These are phyloP conservation scores for Ceratorhiza oryzae-sativae DNA, from an alignment of 1,284 basidiomycete species.

Conservation along the genomic window DNA sequence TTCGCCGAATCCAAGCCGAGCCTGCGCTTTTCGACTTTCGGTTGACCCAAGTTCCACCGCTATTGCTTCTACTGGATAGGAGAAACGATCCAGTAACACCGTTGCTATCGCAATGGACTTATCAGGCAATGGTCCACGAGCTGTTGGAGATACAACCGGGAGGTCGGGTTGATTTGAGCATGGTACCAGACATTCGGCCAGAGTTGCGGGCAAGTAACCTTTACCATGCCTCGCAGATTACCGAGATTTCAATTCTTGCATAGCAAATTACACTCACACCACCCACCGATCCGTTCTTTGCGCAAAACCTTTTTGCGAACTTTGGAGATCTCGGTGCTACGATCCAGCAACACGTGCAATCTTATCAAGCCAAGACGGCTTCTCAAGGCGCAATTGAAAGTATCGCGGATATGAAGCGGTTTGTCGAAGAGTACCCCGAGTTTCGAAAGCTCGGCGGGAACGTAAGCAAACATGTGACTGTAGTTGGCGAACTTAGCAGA, in stretches of 20 bases:
- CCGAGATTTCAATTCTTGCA: slow-evolving; percentile 29
- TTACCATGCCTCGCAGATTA: slow-evolving; percentile 1
- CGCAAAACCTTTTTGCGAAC: slow-evolving; percentile 88
- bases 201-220: slow-evolving; percentile 76
- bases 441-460: slow-evolving; percentile 96
- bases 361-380: slow-evolving; percentile 85
- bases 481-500: slow-evolving; percentile 94
- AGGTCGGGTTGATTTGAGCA: slow-evolving; percentile 76
- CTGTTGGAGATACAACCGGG: slow-evolving; percentile 94
- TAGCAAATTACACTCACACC: slow-evolving; percentile 95
- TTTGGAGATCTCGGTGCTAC: slow-evolving; percentile 97
- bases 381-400: slow-evolving; percentile 88
- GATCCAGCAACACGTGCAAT: slow-evolving; percentile 92
- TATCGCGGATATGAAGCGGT: slow-evolving; percentile 95
- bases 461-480: slow-evolving; percentile 96
- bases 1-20: slow-evolving; percentile 72
- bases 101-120: slow-evolving; percentile 98
- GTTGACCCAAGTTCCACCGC: slow-evolving; percentile 73
- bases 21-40: slow-evolving; percentile 79
- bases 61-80: slow-evolving; percentile 84
- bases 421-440: slow-evolving; percentile 98
- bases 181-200: slow-evolving; percentile 85
- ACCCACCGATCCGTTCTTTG: slow-evolving; percentile 93
- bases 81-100: slow-evolving; percentile 98
- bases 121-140: slow-evolving; percentile 99